phyloP scores from a whole-genome alignment of 352 stramenopile species.

The Phytophthora chlamydospora region DNA sequence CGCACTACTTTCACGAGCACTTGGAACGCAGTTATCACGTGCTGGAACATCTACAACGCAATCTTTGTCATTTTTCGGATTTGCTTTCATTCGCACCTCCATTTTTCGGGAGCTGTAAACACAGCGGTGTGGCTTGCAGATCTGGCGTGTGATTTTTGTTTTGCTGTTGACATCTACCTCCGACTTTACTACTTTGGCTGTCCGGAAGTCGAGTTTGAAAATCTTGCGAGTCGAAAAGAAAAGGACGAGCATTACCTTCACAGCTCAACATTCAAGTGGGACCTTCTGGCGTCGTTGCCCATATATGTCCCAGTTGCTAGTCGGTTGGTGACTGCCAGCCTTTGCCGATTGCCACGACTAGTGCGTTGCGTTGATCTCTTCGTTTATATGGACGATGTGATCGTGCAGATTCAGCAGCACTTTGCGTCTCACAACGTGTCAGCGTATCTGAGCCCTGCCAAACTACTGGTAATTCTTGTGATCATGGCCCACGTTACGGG shows the following conservation, averaged over 20 bases:
- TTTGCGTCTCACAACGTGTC: slow-evolving; percentile 74
- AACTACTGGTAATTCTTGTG: slow-evolving; percentile 71
- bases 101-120: slow-evolving; percentile 32
- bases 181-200: slow-evolving; percentile 73
- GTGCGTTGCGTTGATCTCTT: slow-evolving; percentile 62
- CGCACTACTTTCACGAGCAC: slow-evolving; percentile 38
- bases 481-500: slow-evolving; percentile 59
- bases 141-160: slow-evolving; percentile 59
- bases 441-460: slow-evolving; percentile 69
- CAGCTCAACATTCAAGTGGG: slow-evolving; percentile 52
- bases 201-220: slow-evolving; percentile 48
- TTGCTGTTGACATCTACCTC: slow-evolving; percentile 68
- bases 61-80: slow-evolving; percentile 76
- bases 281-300: slow-evolving; percentile 64
- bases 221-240: slow-evolving; percentile 47
- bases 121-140: slow-evolving; percentile 46
- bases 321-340: slow-evolving; percentile 34
- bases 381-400: slow-evolving; percentile 63
- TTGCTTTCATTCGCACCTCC: slow-evolving; percentile 61
- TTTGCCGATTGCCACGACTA: slow-evolving; percentile 63
- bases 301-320: slow-evolving; percentile 39
- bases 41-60: slow-evolving; percentile 77
- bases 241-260: slow-evolving; percentile 43
- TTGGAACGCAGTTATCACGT: slow-evolving; percentile 65
- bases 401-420: slow-evolving; percentile 70